Evolutionary conservation across 2,329 filamentous ascomycete species (phyloP).

Genomic region (Beauveria scarabaeidicola): DNA sequence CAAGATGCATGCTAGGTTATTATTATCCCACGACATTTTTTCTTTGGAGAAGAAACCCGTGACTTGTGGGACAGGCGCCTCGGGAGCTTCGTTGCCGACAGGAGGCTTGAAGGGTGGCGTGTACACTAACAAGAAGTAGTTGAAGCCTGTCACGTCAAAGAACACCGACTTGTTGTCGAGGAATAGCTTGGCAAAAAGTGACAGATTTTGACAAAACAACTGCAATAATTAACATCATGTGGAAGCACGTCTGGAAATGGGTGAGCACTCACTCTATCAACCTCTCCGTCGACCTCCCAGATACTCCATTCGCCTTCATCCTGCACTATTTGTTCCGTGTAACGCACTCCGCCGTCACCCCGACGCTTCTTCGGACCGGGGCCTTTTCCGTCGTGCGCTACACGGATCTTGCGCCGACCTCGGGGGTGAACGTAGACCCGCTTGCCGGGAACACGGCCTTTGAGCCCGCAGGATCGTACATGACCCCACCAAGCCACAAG

Average conservation of each 20-base stretch:
- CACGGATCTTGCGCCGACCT: conserved; percentile 32
- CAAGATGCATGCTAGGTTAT: conserved; percentile 93
- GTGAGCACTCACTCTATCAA: conserved; percentile 54
- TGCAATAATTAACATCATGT: conserved; percentile 21
- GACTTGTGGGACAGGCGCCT: conserved; percentile 35
- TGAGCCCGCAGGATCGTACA: conserved; percentile 47
- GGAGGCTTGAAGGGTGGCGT: conserved; percentile 34
- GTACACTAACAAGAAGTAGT: conserved; percentile 87
- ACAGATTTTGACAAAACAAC: conserved; percentile 91
- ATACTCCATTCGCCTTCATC: conserved; percentile 72
- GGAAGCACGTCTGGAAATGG: not conserved
- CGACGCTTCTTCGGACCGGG: conserved; percentile 30
- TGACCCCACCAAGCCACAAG: conserved; percentile 51
- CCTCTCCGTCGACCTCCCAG: conserved; percentile 87
- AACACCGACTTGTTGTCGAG: conserved; percentile 98
- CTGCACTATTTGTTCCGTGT: conserved; percentile 35
- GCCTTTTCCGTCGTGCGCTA: conserved; percentile 23
- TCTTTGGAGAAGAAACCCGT: conserved; percentile 99
- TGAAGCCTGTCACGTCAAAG: conserved; percentile 89
- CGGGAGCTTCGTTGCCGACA: conserved; percentile 8
- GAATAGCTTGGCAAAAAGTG: conserved; percentile 93
- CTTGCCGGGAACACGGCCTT: conserved; percentile 49
- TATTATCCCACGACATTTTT: conserved; percentile 97
- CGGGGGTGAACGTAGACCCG: conserved; percentile 63
- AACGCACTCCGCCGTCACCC: conserved; percentile 27